Evolutionary conservation across 1,284 basidiomycete species (phyloP).

Genomic region (Melampsora larici-populina): DNA sequence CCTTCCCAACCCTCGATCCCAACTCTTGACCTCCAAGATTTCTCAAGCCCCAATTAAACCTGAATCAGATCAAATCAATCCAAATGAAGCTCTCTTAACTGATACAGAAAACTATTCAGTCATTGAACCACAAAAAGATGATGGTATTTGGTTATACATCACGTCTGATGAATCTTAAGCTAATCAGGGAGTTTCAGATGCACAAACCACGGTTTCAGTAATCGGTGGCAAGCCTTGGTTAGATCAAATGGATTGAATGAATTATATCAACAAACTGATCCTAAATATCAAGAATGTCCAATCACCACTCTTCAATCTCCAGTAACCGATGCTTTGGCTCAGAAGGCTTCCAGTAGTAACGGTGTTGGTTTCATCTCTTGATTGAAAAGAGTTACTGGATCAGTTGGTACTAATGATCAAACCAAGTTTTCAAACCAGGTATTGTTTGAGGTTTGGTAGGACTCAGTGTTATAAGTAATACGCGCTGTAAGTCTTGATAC

Average conservation of each 20-base stretch:
- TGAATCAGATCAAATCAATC: constrained; percentile 12
- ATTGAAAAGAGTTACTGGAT: not conserved
- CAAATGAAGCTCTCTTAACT: constrained; percentile 28
- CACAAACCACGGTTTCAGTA: not conserved
- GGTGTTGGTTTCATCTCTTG: not conserved
- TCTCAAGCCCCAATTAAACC: constrained; percentile 2
- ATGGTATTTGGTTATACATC: constrained; percentile 13
- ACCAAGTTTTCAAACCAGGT: not conserved
- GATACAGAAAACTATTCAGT: constrained; percentile 19
- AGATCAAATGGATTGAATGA: constrained; percentile 37
- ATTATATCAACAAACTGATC: constrained; percentile 33
- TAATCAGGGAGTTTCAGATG: not conserved
- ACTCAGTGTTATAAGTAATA: constrained; percentile 72
- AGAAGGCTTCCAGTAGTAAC: not conserved
- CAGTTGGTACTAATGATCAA: not conserved
- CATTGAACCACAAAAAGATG: constrained; percentile 40
- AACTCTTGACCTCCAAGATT: constrained; percentile 5
- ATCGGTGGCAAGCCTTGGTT: not conserved
- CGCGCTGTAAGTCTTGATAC: constrained; percentile 50
- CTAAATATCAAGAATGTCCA: constrained; percentile 20
- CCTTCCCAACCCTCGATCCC: constrained; percentile 45
- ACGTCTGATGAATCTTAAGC: too few relatives aligned
- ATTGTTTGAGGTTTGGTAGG: constrained; percentile 69
- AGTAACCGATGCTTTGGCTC: not conserved
- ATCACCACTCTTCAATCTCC: not conserved